phyloP scores from a whole-genome alignment of 106 monocot genomes.

The Narthecium ossifragum region DNA sequence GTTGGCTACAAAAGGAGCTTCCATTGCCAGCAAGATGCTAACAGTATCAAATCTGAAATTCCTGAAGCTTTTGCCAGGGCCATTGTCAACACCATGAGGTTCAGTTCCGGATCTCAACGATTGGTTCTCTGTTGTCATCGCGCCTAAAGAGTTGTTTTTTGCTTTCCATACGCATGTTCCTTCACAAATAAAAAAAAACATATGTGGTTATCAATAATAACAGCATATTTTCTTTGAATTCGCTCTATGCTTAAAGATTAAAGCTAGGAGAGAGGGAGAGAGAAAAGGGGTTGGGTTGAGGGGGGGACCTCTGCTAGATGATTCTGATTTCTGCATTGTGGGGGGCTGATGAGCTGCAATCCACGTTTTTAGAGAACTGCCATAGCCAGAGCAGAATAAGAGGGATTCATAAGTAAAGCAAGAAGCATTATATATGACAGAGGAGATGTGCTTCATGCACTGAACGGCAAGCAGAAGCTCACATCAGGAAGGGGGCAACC shows the following conservation, averaged over 20 bases:
- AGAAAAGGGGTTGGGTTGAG: neutral
- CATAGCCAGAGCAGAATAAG: conserved; percentile 6
- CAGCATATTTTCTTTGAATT: no score
- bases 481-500: conserved; percentile 92
- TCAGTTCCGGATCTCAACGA: conserved; percentile 30
- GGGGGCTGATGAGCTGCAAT: conserved; percentile 46
- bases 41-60: conserved; percentile 68
- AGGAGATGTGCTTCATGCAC: neutral
- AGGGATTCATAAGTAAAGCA: neutral
- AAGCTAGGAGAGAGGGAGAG: neutral
- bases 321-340: conserved; percentile 40
- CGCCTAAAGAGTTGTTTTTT: conserved; percentile 40
- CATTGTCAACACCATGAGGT: conserved; percentile 24
- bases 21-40: conserved; percentile 56
- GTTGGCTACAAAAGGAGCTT: conserved; percentile 39
- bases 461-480: conserved; percentile 15
- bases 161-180: conserved; percentile 72
- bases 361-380: conserved; percentile 79
- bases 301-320: conserved; percentile 48
- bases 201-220: neutral
- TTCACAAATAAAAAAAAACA: conserved; percentile 1
- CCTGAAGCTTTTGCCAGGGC: conserved; percentile 87
- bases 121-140: conserved; percentile 16
- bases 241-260: neutral
- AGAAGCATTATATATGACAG: conserved; percentile 1